Evolutionary conservation across 805 yeast genomes (phyloP), one percentile per base, ranked within the genome.

Genomic region (Yarrowia sp.): DNA sequence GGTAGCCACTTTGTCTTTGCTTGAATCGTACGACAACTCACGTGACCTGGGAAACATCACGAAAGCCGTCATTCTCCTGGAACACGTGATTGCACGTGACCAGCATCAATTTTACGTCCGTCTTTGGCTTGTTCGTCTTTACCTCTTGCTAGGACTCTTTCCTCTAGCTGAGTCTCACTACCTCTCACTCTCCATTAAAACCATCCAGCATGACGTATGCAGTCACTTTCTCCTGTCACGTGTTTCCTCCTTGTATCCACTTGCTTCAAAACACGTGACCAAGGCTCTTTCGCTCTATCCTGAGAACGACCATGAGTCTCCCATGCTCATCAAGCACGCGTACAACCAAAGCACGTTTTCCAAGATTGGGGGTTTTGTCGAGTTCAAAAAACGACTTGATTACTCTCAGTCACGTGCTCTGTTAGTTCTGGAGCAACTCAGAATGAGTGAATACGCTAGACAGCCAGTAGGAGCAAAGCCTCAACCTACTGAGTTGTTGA

Each of bases 91-190:
- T 11, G 51, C 69, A 8, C 72, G 76, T 8, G 96, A 92, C 72
- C 81, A 82, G n/a, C 84, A 86, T 67, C 92, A 92, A 71, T 90
- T 86, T 72, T 86, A 85, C 69, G 76, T 89, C 18, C 80, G 86
- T 64, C 74, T 90, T 8, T 89, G 95, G 92, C 77, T 92, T 39
- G 80, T 89, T 57, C 80, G 84, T 35, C 72, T 90, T 2, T 89
- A 88, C 74, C 78, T 83, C 14, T 71, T 80, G 17, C 71, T 90
- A 8, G 91, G 91, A 57, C 77, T 85, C 9, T 78, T 79, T 36
- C 72, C 81, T 1, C 73, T 78, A 45, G 87, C 92, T 0, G 69
- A 74, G 38, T 72, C 74, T n/a, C 83, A 85, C 51, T 91, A 82
- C 73, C 74, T 80, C 14, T 71, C 78, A 1, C 74, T 92, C 61